Evolutionary conservation across 306 rosid genomes (phyloP), one percentile per base, ranked within the genome.

Genomic region (Quercus mongolica): DNA sequence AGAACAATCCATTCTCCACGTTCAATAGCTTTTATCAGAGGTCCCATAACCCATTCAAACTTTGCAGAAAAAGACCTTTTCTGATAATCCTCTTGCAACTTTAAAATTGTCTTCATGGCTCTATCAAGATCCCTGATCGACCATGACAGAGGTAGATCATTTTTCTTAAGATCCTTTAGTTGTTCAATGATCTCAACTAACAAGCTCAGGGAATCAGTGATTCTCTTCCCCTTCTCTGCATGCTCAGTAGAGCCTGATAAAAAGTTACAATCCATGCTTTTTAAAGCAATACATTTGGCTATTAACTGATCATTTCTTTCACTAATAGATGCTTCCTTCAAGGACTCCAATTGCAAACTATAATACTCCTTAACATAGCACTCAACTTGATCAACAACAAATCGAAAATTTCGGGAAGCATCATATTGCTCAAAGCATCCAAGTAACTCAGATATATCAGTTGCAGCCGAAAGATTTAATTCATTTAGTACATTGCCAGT

Each of bases 371-470:
- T 25, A 25, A 25, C 26, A 25, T 25, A 25, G 26, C 26, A 25
- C 26, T 25, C 26, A 25, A 25, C 26, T 25, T 25, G 26, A 25
- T 25, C 26, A 25, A 1, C 26, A 25, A 25, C 26, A 1, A 25
- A 25, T 25, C 26, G 26, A 25, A 25, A 25, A 25, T 83, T 89
- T 20, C 96, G 89, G 73, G 90, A 73, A 65, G 92, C 90, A 75
- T 95, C 87, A 70, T 91, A 92, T 80, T 95, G 99, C 86, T 95
- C 97, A 82, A 95, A 95, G 83, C 96, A 92, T 62, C 99, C 99
- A 70, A 26, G 92, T 72, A 95, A 81, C 80, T 95, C 99, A 73
- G 96, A 95, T 69, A 92, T 95, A 82, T 95, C 99, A 56, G 99
- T 92, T 17, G 95, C 97, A 68, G 98, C 85, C 46, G 99, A 95